These are phyloP conservation scores for Quercus cerris DNA, from an alignment of 306 rosid species.

Conservation along the genomic window DNA sequence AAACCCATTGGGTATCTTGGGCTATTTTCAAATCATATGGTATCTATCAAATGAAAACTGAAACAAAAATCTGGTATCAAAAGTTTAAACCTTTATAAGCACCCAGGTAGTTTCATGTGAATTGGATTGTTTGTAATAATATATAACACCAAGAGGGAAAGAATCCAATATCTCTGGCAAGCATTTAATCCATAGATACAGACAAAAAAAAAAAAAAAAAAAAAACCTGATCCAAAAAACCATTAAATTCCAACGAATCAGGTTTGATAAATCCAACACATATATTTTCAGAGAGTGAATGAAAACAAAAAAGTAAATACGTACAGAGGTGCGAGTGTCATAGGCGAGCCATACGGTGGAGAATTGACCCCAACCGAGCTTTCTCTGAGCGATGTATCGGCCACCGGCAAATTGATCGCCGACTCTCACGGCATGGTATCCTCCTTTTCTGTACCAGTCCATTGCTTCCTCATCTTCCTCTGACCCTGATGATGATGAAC, in stretches of 20 bases:
- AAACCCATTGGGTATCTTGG: too few species aligned
- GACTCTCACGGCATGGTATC: conserved; percentile 89
- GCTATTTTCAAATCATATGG: too few species aligned
- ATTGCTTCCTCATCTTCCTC: conserved; percentile 95
- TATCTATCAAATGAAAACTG: background rate
- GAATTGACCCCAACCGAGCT: conserved; percentile 97
- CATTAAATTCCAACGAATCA: background rate
- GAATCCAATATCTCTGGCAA: background rate
- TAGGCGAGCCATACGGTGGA: conserved; percentile 99
- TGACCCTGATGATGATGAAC: conserved; percentile 89
- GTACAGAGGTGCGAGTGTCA: conserved; percentile 67
- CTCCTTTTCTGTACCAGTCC: conserved; percentile 92
- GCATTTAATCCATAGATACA: background rate
- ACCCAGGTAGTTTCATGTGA: too few species aligned
- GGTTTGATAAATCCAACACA: background rate
- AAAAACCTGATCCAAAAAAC: background rate
- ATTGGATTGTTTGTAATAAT: background rate
- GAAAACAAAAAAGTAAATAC: conserved; percentile 1
- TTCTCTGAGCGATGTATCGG: conserved; percentile 83
- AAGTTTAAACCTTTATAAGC: too few species aligned
- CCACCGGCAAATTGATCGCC: conserved; percentile 92
- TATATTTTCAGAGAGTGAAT: background rate
- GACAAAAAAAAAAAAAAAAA: background rate
- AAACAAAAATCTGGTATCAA: too few species aligned
- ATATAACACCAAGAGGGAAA: background rate